These are phyloP conservation scores for Pleurotus cornucopiae DNA, from an alignment of 768 basidiomycete genomes.

Conservation along the genomic window DNA sequence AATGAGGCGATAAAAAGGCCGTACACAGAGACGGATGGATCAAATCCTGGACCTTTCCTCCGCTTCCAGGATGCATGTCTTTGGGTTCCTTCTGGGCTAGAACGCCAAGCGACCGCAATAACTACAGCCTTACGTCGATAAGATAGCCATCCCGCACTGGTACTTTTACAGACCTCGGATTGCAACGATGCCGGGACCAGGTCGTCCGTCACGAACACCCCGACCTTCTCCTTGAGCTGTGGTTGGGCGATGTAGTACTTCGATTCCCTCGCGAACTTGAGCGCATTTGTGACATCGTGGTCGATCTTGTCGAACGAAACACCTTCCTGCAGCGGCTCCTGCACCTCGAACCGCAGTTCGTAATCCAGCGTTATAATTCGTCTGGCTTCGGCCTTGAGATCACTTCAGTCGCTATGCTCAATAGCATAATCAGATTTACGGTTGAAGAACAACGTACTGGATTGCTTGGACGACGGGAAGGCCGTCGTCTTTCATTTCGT, in stretches of 20 bases:
- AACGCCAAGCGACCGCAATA: constrained; percentile 1
- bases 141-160: not conserved
- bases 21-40: constrained; percentile 14
- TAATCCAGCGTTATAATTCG: not conserved
- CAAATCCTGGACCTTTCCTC: constrained; percentile 13
- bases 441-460: not conserved
- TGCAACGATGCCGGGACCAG: constrained; percentile 12
- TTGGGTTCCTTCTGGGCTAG: constrained; percentile 11
- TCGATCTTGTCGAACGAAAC: not conserved
- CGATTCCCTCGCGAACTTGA: not conserved
- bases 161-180: constrained; percentile 5
- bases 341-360: not conserved
- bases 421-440: not conserved
- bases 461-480: not conserved
- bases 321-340: not conserved
- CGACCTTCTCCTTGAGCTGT: not conserved
- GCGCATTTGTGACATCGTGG: not conserved
- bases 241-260: not conserved
- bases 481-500: not conserved
- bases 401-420: not conserved
- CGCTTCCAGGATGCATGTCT: constrained; percentile 13
- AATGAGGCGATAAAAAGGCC: not conserved
- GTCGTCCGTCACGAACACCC: constrained; percentile 7
- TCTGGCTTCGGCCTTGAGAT: not conserved
- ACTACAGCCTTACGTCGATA: not conserved